Conservation (phyloP, 1,284 basidiomycete genomes). For the Meira nashicola region DNA sequence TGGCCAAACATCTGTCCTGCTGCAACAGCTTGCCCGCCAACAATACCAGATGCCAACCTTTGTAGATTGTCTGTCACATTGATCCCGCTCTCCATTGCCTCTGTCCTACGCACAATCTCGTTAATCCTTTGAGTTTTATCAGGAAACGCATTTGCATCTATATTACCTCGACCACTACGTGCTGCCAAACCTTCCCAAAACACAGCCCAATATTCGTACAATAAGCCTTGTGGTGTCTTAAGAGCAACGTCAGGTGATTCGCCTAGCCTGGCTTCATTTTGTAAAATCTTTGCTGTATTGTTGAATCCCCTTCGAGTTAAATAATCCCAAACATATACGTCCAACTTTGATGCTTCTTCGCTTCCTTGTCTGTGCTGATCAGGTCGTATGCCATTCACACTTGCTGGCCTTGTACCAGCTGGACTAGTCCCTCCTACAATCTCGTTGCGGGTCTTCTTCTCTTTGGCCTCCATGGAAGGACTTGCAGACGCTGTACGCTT, state of each 20-base stretch:
- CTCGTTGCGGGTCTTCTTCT: constrained; percentile 18
- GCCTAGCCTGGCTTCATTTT: constrained; percentile 42
- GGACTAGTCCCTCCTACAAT: background rate
- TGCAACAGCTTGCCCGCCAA: constrained; percentile 12
- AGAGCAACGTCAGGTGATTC: constrained; percentile 47
- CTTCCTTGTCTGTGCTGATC: constrained; percentile 21
- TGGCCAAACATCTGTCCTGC: constrained; percentile 4
- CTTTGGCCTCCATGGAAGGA: constrained; percentile 30
- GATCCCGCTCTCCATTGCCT: constrained; percentile 15
- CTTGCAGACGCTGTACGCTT: constrained; percentile 37
- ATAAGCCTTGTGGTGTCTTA: constrained; percentile 42
- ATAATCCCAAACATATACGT: constrained; percentile 53
- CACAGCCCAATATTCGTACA: constrained; percentile 52
- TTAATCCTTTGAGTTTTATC: constrained; percentile 33
- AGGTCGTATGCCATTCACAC: background rate
- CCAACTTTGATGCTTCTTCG: constrained; percentile 46
- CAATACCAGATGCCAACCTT: constrained; percentile 32
- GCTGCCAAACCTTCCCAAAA: constrained; percentile 52
- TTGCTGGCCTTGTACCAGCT: background rate
- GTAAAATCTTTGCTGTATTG: constrained; percentile 38
- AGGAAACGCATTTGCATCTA: constrained; percentile 37
- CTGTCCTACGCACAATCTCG: constrained; percentile 27
- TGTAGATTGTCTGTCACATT: background rate
- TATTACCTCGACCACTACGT: constrained; percentile 35
- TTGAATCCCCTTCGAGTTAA: constrained; percentile 42